Evolutionary conservation across 192 early-diverging fungal species (phyloP), one percentile per base, ranked within the genome.

Genomic region (Podila horticola): DNA sequence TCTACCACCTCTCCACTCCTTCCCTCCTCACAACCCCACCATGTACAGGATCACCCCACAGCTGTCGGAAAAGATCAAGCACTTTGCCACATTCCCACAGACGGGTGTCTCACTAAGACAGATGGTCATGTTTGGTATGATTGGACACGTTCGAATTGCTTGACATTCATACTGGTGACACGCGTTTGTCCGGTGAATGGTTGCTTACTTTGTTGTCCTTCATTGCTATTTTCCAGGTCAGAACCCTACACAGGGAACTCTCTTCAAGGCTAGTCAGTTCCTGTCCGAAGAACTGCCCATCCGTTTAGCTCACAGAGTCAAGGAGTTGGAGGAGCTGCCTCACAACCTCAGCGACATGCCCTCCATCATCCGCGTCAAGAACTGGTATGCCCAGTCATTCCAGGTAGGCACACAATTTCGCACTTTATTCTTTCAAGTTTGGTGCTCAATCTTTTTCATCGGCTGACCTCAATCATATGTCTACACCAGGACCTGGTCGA

Each of bases 311-410:
- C 95, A 97, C 73, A 89, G 97, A 24, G 96, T 97, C 49, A 96
- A 97, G 26, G 97, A 99, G 84, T 89, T 99, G 30, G 97, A 99
- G 59, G 90, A 92, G 67, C 82, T 97, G 24, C 97, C 97, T 0
- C 90, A 95, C 66, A 88, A 90, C 38, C 88, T 99, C 38, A 91
- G 89, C 66, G 88, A 96, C 50, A 99, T 97, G 97, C 93, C 92
- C 12, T 95, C 94, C 29, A 94, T 99, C 62, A 75, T 91, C 48
- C 88, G 90, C n/a, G 97, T 99, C 34, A 96, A 96, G 81, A 88
- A 95, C 76, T 97, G 95, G 97, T 99, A 99, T 84, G 93, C 95
- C 36, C 94, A 97, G 62, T 95, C 93, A 58, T 97, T 96, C 84
- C 87, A 93, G 85, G 90, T 88, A 85, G 8, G 6, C 33, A 26